phyloP scores from a whole-genome alignment of 1,284 basidiomycete species.

The Pseudozyma sp. region DNA sequence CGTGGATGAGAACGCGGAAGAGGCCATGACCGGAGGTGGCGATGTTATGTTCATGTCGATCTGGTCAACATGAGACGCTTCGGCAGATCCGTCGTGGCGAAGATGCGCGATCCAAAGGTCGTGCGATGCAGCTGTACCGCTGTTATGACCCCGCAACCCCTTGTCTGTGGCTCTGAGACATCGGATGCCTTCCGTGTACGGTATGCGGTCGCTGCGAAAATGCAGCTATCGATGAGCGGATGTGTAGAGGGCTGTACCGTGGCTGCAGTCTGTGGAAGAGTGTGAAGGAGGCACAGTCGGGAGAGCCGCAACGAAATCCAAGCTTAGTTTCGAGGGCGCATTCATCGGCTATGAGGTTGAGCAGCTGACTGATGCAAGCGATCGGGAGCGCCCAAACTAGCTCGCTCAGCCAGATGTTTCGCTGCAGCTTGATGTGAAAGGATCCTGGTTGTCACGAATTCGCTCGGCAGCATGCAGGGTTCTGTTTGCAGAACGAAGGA shows the following conservation, averaged over 20 bases:
- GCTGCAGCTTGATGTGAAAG: background rate
- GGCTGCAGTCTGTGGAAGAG: background rate
- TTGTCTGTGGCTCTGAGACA: too few species aligned
- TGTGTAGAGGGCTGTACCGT: background rate
- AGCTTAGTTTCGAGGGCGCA: background rate
- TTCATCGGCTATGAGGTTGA: background rate
- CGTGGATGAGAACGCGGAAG: slow-evolving; percentile 9
- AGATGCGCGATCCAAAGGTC: background rate
- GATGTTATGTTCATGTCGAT: slow-evolving; percentile 6
- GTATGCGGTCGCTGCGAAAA: too few species aligned
- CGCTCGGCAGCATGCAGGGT: slow-evolving; percentile 20
- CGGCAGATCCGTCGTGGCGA: background rate
- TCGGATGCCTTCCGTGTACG: background rate
- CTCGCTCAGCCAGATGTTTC: background rate
- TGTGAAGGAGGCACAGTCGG: background rate
- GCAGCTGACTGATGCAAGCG: slow-evolving; percentile 4
- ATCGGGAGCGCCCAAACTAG: background rate
- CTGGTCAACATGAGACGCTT: background rate
- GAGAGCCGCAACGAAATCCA: slow-evolving; percentile 4
- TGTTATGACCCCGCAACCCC: background rate
- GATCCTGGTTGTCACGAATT: slow-evolving; percentile 7
- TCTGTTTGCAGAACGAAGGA: slow-evolving; percentile 11
- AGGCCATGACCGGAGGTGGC: slow-evolving; percentile 17
- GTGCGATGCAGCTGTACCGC: background rate
- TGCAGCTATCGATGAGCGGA: background rate